Evolutionary conservation across 1,284 basidiomycete species (phyloP), one percentile per base, ranked within the genome.

Genomic region (Rhodotorula sp.): DNA sequence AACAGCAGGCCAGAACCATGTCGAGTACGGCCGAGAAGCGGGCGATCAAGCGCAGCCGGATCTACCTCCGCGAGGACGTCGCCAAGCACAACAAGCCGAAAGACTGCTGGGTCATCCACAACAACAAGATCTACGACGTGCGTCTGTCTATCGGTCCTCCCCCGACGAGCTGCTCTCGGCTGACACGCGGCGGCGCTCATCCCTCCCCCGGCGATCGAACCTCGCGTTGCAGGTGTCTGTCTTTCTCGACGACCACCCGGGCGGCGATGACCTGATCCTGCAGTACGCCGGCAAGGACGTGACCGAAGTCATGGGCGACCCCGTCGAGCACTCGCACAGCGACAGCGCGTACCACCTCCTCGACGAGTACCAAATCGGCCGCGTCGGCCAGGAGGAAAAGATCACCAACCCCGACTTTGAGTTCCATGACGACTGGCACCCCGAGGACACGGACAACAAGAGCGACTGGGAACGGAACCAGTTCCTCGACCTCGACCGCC

Each of bases 331-430:
- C 81, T 88, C 89, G n/a, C 96, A 99, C 81, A 95, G 93, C 3
- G 88, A 91, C 37, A 87, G 89, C 7, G 96, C 95, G 0, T 99
- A 92, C 80, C 89, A 91, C 57, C 91, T 99, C 87, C 81, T 99
- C 78, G 87, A 90, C 42, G 94, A 96, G 80, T 93, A 91, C 80
- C 75, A 87, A 66, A 85, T 96, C 78, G 94, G 94, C 37, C 86
- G 88, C 74, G 78, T 96, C 61, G 92, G 91, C 7, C 85, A 84
- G 1, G 87, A 86, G n/a, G 89, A 90, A 77, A 87, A 83, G 53
- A 87, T 88, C 49, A 89, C 95, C 62, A 85, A 86, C 70, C 91
- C 95, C 56, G 88, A 75, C 46, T 74, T 73, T 22, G 76, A 73
- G 60, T 75, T 73, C 59, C 66, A 49, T 12, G 93, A 93, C 70